A percentile compares a stretch with the other conserved stretches of the same genome.
These are phyloP conservation scores for Steccherinum ochraceum DNA, from an alignment of 768 basidiomycete species.

Conservation along the genomic window DNA sequence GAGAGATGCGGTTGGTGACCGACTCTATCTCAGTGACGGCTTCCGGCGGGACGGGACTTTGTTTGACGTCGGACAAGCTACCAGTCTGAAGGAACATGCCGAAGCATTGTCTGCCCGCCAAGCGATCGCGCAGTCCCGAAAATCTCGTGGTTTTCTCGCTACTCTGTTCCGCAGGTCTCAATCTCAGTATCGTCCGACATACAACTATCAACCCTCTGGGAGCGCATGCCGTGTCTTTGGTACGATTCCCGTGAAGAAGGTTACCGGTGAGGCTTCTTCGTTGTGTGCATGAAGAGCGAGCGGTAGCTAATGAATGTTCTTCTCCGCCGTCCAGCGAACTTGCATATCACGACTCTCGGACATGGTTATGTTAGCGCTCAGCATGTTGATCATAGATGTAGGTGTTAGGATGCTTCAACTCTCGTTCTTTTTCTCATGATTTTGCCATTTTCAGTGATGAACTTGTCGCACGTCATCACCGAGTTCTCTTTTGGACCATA, in stretches of 20 bases:
- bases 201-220: constrained; percentile 59
- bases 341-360: constrained; percentile 91
- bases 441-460: constrained; percentile 62
- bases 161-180: constrained; percentile 40
- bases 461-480: constrained; percentile 91
- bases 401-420: constrained; percentile 24
- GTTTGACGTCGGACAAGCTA: constrained; percentile 82
- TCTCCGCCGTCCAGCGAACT: constrained; percentile 74
- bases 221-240: constrained; percentile 86
- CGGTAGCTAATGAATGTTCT: no score
- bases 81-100: constrained; percentile 64
- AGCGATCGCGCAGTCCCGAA: constrained; percentile 65
- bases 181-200: constrained; percentile 61
- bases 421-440: background rate
- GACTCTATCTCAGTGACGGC: constrained; percentile 73
- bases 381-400: constrained; percentile 84
- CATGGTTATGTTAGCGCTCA: constrained; percentile 88
- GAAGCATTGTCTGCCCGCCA: constrained; percentile 60
- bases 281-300: background rate
- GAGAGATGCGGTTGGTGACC: constrained; percentile 89
- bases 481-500: constrained; percentile 97
- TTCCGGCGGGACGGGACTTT: constrained; percentile 81
- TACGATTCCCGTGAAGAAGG: constrained; percentile 76
- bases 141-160: constrained; percentile 68
- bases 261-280: constrained; percentile 53